phyloP scores from a whole-genome alignment of 208 protist genomes.

The Trypanosomatidae sp. region DNA sequence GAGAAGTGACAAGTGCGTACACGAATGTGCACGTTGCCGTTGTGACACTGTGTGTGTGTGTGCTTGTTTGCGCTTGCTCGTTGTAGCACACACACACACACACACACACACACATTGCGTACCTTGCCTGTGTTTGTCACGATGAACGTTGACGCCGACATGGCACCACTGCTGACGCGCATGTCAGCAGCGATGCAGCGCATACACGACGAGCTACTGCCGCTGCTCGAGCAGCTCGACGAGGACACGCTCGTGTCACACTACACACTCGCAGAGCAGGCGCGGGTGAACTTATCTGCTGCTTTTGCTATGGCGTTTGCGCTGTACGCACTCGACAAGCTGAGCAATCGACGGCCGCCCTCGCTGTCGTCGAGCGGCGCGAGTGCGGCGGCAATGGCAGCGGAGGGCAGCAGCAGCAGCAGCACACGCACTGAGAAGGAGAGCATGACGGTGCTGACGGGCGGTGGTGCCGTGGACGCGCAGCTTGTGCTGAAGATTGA shows the following conservation, averaged over 20 bases:
- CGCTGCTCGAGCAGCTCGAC: slow-evolving; percentile 30
- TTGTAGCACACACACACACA: no score
- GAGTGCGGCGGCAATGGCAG: not conserved
- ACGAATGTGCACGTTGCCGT: no score
- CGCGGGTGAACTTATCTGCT: slow-evolving; percentile 54
- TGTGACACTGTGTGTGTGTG: no score
- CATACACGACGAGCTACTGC: slow-evolving; percentile 22
- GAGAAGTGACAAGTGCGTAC: no score
- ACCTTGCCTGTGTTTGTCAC: no score
- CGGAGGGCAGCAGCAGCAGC: not conserved
- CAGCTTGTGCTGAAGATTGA: slow-evolving; percentile 79
- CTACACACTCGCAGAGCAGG: slow-evolving; percentile 68
- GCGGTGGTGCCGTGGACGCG: slow-evolving; percentile 11
- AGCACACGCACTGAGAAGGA: not conserved
- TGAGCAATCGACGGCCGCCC: slow-evolving; percentile 13
- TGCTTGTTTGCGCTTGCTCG: no score
- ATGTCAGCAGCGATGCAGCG: slow-evolving; percentile 1
- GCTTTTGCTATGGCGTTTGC: slow-evolving; percentile 54
- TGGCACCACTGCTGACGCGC: no score
- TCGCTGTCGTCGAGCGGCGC: not conserved
- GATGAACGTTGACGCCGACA: no score
- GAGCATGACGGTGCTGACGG: not conserved
- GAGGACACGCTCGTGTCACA: slow-evolving; percentile 53
- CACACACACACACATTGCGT: no score
- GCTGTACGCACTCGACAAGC: slow-evolving; percentile 53